These are phyloP conservation scores for Nannochloris sp. DNA, from an alignment of 139 green algal species.

Conservation along the genomic window DNA sequence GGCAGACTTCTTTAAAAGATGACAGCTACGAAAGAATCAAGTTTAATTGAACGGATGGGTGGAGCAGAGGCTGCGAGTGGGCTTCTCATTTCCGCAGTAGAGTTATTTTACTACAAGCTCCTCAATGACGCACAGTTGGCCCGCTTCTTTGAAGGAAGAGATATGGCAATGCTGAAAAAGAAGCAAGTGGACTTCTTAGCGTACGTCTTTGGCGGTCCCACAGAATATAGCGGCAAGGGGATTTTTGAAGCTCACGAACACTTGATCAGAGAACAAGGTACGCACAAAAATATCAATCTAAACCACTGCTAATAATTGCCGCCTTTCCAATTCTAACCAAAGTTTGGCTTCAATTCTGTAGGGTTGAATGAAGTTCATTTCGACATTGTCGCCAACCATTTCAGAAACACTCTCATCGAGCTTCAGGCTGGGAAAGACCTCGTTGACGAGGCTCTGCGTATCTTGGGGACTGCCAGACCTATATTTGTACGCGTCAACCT, in stretches of 20 bases:
- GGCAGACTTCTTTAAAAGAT: too few relatives aligned
- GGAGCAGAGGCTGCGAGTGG: constrained; percentile 1
- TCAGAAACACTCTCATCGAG: neutral
- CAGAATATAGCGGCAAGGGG: neutral
- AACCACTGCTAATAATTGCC: neutral
- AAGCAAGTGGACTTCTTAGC: constrained; percentile 15
- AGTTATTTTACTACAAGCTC: constrained; percentile 12
- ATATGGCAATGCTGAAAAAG: constrained; percentile 1
- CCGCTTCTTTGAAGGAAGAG: neutral
- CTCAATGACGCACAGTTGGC: neutral
- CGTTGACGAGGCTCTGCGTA: neutral
- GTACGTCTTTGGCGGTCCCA: constrained; percentile 5
- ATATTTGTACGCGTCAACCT: neutral
- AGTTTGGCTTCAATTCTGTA: neutral
- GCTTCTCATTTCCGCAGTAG: constrained; percentile 1
- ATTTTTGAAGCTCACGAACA: neutral
- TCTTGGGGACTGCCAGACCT: neutral
- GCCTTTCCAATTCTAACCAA: neutral
- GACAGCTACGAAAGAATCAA: neutral
- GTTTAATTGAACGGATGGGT: constrained; percentile 7
- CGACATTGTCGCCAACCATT: constrained; percentile 1
- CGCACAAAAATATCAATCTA: neutral
- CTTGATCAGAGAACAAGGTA: neutral
- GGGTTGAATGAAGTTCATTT: constrained; percentile 12
- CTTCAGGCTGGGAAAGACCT: neutral